Percentiles rank a stretch among this genome's conserved stretches.
Evolutionary conservation across 495 filamentous ascomycete species (phyloP).

Genomic region (Cairneyella variabilis): DNA sequence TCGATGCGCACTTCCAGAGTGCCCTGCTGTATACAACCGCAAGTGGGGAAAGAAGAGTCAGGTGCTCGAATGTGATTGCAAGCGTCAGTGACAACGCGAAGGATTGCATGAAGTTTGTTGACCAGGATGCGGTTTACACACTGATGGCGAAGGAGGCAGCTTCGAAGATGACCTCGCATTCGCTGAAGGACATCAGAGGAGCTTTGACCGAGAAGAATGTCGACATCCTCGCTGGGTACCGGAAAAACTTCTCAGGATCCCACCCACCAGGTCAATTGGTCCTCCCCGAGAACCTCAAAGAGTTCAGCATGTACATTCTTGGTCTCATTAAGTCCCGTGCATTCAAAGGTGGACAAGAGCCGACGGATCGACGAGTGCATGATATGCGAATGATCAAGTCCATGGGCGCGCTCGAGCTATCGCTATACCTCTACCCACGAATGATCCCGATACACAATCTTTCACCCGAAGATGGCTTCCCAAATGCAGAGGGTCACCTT

Average conservation of each 20-base stretch:
- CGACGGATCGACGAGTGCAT: slow-evolving; percentile 86
- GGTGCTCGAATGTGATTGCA: slow-evolving; percentile 90
- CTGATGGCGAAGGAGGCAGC: slow-evolving; percentile 92
- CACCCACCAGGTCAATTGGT: slow-evolving; percentile 93
- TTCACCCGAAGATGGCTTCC: slow-evolving; percentile 80
- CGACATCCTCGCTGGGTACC: slow-evolving; percentile 89
- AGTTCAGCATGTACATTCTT: slow-evolving; percentile 97
- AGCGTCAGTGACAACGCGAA: slow-evolving; percentile 79
- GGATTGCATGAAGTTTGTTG: slow-evolving; percentile 85
- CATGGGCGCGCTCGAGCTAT: slow-evolving; percentile 80
- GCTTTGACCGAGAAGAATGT: slow-evolving; percentile 87
- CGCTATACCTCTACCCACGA: slow-evolving; percentile 90
- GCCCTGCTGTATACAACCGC: slow-evolving; percentile 93
- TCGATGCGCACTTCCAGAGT: slow-evolving; percentile 97
- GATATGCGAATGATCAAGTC: slow-evolving; percentile 86
- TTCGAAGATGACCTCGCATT: slow-evolving; percentile 72
- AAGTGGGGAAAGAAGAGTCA: slow-evolving; percentile 81
- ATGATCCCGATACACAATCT: slow-evolving; percentile 92
- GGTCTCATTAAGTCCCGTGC: slow-evolving; percentile 85
- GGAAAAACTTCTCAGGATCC: slow-evolving; percentile 80
- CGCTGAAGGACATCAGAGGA: slow-evolving; percentile 83
- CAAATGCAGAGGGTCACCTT: slow-evolving; percentile 78
- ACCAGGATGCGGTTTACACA: slow-evolving; percentile 87
- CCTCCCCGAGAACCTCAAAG: slow-evolving; percentile 92
- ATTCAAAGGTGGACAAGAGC: slow-evolving; percentile 90